A percentile compares a stretch with the other conserved stretches of the same genome.
These are phyloP conservation scores for Leccinum cinnamomeum DNA, from an alignment of 1,284 basidiomycete species.

Conservation along the genomic window DNA sequence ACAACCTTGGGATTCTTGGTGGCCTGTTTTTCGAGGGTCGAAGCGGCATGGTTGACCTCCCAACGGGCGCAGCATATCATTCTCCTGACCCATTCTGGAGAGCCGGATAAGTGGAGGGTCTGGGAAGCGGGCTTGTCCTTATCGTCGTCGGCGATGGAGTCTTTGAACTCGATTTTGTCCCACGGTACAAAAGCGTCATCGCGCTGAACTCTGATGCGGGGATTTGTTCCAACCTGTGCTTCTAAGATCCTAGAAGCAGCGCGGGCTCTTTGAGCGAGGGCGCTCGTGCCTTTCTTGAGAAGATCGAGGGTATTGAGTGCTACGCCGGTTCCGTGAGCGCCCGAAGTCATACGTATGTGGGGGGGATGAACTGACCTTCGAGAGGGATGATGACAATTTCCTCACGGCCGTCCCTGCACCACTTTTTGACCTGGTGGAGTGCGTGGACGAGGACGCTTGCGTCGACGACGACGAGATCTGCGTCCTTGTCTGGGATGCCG, in stretches of 20 bases:
- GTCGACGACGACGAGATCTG: constrained; percentile 79
- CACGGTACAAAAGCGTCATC: constrained; percentile 79
- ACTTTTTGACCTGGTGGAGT: constrained; percentile 64
- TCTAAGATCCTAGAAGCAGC: constrained; percentile 81
- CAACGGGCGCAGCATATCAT: constrained; percentile 78
- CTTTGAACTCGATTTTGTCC: constrained; percentile 61
- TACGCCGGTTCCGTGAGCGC: constrained; percentile 35
- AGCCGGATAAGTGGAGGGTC: constrained; percentile 35
- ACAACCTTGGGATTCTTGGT: constrained; percentile 46
- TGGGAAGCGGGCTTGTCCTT: constrained; percentile 26
- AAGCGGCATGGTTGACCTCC: constrained; percentile 52
- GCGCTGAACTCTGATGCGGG: constrained; percentile 72
- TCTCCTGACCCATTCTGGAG: constrained; percentile 79
- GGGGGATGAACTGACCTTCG: constrained; percentile 61
- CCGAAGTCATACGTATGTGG: not conserved
- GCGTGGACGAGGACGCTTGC: constrained; percentile 87
- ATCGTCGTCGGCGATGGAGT: constrained; percentile 27
- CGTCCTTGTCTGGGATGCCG: constrained; percentile 50
- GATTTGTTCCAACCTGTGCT: constrained; percentile 76
- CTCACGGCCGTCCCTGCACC: constrained; percentile 70
- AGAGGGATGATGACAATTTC: constrained; percentile 81
- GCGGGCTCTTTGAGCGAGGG: constrained; percentile 78
- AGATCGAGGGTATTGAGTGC: constrained; percentile 91
- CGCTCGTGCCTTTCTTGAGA: constrained; percentile 84
- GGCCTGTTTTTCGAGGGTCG: constrained; percentile 27